These are phyloP conservation scores for Aspergillus olivimuriae DNA, from an alignment of 495 filamentous ascomycete genomes.

Conservation along the genomic window DNA sequence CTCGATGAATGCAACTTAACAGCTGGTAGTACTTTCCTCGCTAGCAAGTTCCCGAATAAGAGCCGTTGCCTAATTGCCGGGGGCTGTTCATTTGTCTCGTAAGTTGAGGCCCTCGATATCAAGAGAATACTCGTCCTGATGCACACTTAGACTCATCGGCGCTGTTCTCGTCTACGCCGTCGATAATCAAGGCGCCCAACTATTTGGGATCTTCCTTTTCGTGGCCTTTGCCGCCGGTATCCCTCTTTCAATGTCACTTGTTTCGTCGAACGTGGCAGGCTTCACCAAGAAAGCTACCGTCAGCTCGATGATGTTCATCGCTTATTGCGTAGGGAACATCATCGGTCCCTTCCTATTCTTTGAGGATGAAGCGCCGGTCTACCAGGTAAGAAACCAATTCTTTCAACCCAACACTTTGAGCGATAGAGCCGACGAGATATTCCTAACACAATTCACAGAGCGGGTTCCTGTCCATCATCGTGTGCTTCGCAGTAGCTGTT, in stretches of 20 bases:
- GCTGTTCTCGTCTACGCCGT: neutral
- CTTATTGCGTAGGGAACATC: slow-evolving; percentile 10
- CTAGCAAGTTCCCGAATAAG: neutral
- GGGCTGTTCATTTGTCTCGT: neutral
- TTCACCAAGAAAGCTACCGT: slow-evolving; percentile 49
- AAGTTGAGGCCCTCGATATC: neutral
- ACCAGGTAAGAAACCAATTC: too few relatives aligned
- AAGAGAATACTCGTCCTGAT: too few relatives aligned
- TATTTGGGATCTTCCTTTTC: neutral
- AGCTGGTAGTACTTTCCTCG: neutral
- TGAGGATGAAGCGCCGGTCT: neutral
- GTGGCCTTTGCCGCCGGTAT: slow-evolving; percentile 1
- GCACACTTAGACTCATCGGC: neutral
- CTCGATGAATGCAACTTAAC: neutral
- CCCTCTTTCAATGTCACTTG: slow-evolving; percentile 37
- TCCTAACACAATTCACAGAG: neutral
- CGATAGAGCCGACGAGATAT: too few relatives aligned
- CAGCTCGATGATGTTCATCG: slow-evolving; percentile 11
- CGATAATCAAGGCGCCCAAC: neutral
- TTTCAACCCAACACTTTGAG: too few relatives aligned
- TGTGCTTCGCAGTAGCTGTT: neutral
- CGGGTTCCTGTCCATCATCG: neutral
- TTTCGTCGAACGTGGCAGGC: slow-evolving; percentile 42
- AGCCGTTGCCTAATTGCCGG: neutral
- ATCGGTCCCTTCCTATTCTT: neutral